Conservation (phyloP, 805 yeast genomes). For the Metschnikowia lochheadii region DNA sequence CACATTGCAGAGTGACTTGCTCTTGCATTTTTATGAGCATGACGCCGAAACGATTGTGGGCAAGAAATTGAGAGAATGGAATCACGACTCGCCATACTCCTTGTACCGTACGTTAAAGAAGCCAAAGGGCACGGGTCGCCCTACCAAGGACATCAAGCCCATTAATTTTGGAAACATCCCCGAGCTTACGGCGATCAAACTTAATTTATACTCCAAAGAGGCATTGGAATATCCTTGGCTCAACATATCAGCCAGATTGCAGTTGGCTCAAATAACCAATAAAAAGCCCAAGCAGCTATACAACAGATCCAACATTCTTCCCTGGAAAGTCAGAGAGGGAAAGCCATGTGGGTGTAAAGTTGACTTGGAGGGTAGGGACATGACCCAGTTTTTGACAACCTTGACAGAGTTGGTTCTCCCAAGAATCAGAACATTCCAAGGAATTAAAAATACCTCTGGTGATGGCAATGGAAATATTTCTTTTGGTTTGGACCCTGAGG, state of each 20-base stretch:
- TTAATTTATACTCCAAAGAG: slow-evolving; percentile 73
- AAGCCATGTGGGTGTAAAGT: slow-evolving; percentile 89
- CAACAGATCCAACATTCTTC: slow-evolving; percentile 74
- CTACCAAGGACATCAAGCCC: slow-evolving; percentile 70
- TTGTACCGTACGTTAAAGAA: slow-evolving; percentile 72
- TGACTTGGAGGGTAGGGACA: slow-evolving; percentile 69
- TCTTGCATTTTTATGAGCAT: slow-evolving; percentile 75
- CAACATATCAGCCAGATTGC: slow-evolving; percentile 72
- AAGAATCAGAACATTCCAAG: slow-evolving; percentile 81
- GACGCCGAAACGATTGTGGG: slow-evolving; percentile 54
- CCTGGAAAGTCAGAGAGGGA: slow-evolving; percentile 85
- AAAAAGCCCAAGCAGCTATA: slow-evolving; percentile 69
- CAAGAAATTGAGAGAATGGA: slow-evolving; percentile 77
- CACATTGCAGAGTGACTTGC: slow-evolving; percentile 70
- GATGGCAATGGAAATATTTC: slow-evolving; percentile 83
- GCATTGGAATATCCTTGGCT: slow-evolving; percentile 68
- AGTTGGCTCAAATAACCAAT: slow-evolving; percentile 92
- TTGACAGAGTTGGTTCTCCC: slow-evolving; percentile 91
- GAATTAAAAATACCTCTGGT: slow-evolving; percentile 72
- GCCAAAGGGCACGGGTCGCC: slow-evolving; percentile 71
- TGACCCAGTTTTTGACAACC: slow-evolving; percentile 81
- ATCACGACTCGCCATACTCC: slow-evolving; percentile 83
- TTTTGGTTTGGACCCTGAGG: slow-evolving; percentile 76
- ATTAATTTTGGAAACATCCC: slow-evolving; percentile 72
- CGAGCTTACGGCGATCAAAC: slow-evolving; percentile 55